These are phyloP conservation scores for Taiozyma onychis DNA, from an alignment of 1,139 yeast genomes.

Conservation along the genomic window DNA sequence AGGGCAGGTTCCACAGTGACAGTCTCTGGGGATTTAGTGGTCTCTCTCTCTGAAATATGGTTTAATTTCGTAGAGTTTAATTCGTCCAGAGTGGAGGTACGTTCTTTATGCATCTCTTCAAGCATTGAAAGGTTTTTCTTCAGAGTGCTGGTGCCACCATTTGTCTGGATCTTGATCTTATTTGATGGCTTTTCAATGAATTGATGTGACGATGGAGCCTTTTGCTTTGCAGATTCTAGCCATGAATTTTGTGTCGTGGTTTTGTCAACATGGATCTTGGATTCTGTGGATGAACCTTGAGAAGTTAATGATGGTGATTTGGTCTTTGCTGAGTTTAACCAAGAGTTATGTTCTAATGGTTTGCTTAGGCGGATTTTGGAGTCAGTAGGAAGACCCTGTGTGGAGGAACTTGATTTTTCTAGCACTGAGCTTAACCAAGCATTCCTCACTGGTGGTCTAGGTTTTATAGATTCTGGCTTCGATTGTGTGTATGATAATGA, in stretches of 20 bases:
- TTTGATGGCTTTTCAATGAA: slow-evolving; percentile 13
- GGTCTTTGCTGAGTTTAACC: not conserved
- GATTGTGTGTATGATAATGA: slow-evolving; percentile 1
- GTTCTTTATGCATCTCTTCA: slow-evolving; percentile 7
- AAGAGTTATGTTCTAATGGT: not conserved
- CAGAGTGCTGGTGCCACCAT: slow-evolving; percentile 19
- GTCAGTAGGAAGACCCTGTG: slow-evolving; percentile 4
- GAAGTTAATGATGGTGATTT: slow-evolving; percentile 1
- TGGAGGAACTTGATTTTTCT: slow-evolving; percentile 6
- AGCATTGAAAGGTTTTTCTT: slow-evolving; percentile 1
- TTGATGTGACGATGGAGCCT: slow-evolving; percentile 5
- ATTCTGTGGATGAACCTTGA: not conserved
- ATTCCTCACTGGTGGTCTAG: slow-evolving; percentile 8
- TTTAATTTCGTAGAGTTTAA: slow-evolving; percentile 11
- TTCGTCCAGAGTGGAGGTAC: slow-evolving; percentile 6
- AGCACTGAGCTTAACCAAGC: slow-evolving; percentile 14
- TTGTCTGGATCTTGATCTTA: slow-evolving; percentile 19
- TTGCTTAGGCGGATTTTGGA: slow-evolving; percentile 1
- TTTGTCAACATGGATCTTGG: slow-evolving; percentile 6
- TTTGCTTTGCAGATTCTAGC: slow-evolving; percentile 20
- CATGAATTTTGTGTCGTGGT: slow-evolving; percentile 9
- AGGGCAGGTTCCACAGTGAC: slow-evolving; percentile 5
- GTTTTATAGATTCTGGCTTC: not conserved
- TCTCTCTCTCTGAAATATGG: slow-evolving; percentile 3
- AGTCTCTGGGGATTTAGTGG: not conserved